phyloP scores from a whole-genome alignment of 805 yeast genomes.

The Candida silvicultrix region DNA sequence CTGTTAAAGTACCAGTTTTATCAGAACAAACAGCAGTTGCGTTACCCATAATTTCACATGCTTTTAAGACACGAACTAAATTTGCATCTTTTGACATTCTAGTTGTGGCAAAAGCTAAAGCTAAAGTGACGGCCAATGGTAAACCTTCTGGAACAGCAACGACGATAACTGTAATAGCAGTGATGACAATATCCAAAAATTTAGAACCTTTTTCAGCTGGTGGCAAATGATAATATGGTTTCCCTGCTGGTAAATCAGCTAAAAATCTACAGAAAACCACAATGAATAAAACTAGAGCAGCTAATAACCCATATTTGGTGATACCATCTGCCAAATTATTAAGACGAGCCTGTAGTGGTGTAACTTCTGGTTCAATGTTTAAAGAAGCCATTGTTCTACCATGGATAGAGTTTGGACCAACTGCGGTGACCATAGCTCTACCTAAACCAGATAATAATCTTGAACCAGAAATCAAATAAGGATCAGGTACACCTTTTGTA shows the following conservation, averaged over 20 bases:
- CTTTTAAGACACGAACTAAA: constrained; percentile 84
- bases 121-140: constrained; percentile 94
- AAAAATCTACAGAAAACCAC: constrained; percentile 75
- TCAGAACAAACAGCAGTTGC: constrained; percentile 97
- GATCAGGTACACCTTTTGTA: constrained; percentile 49
- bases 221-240: constrained; percentile 35
- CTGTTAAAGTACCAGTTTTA: constrained; percentile 95
- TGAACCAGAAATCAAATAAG: constrained; percentile 89
- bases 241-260: constrained; percentile 50
- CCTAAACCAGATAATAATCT: constrained; percentile 83
- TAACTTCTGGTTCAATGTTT: constrained; percentile 67
- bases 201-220: constrained; percentile 77
- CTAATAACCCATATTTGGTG: constrained; percentile 87
- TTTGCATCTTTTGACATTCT: constrained; percentile 97
- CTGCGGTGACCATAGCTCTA: constrained; percentile 78
- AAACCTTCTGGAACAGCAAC: constrained; percentile 99
- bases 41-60: constrained; percentile 99
- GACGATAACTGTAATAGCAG: constrained; percentile 87
- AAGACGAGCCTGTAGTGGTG: constrained; percentile 84
- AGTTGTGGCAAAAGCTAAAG: constrained; percentile 96
- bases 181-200: constrained; percentile 80
- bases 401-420: constrained; percentile 83
- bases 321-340: constrained; percentile 85
- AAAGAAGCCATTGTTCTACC: constrained; percentile 88
- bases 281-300: constrained; percentile 75